Evolutionary conservation across 2,329 filamentous ascomycete genomes (phyloP).

Genomic region (Clonostachys sp.): DNA sequence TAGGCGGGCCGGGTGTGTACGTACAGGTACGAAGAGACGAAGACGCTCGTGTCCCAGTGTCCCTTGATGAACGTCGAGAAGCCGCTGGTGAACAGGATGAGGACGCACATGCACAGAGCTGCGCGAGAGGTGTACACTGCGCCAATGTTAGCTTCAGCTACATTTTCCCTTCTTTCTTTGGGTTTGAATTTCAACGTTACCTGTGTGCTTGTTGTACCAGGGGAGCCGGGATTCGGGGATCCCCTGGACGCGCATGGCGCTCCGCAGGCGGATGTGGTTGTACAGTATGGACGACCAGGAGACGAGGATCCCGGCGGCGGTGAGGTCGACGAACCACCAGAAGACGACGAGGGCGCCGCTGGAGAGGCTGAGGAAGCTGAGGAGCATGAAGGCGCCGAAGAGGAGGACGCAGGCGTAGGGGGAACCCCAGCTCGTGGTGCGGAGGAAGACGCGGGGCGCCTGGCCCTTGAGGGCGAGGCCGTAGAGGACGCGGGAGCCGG

Average conservation of each 20-base stretch:
- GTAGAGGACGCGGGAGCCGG: conserved; percentile 55
- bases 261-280: conserved; percentile 53
- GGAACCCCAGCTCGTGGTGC: conserved; percentile 57
- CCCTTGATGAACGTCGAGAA: conserved; percentile 59
- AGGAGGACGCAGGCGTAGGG: conserved; percentile 55
- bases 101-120: conserved; percentile 53
- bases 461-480: conserved; percentile 55
- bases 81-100: conserved; percentile 67
- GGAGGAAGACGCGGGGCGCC: conserved; percentile 50
- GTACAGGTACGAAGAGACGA: conserved; percentile 60
- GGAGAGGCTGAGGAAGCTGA: conserved; percentile 54
- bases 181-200: conserved; percentile 29
- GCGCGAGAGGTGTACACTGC: conserved; percentile 56
- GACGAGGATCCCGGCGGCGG: conserved; percentile 57
- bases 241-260: conserved; percentile 49
- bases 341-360: conserved; percentile 58
- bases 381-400: conserved; percentile 47
- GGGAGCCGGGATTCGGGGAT: conserved; percentile 46
- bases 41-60: conserved; percentile 51
- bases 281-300: conserved; percentile 58
- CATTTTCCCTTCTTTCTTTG: background rate
- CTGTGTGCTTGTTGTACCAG: conserved; percentile 60
- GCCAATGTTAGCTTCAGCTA: background rate
- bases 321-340: conserved; percentile 59
- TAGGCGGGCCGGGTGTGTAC: conserved; percentile 13